Evolutionary conservation across 371 early-diverging fungal species (phyloP).

Genomic region (Mortierella sp.): DNA sequence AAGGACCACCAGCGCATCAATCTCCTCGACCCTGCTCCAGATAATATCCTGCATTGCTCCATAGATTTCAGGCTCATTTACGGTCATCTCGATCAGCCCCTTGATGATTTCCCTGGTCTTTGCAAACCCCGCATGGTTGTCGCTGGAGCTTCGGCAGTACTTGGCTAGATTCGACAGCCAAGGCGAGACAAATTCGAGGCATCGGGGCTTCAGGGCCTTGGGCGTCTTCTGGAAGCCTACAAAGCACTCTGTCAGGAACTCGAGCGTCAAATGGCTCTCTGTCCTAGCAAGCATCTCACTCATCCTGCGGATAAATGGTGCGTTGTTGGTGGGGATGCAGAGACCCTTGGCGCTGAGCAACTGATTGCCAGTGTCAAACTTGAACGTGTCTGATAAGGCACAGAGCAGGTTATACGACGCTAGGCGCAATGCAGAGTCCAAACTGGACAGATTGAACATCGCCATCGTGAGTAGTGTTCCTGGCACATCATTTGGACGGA

Average conservation of each 20-base stretch:
- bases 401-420: constrained; percentile 91
- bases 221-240: constrained; percentile 86
- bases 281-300: constrained; percentile 83
- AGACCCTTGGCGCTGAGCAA: constrained; percentile 84
- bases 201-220: constrained; percentile 79
- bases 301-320: constrained; percentile 82
- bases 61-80: constrained; percentile 89
- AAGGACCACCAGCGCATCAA: constrained; percentile 83
- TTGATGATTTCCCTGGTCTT: constrained; percentile 83
- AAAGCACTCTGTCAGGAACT: constrained; percentile 90
- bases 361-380: constrained; percentile 86
- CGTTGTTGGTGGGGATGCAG: constrained; percentile 92
- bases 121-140: constrained; percentile 61
- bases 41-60: constrained; percentile 86
- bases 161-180: constrained; percentile 87
- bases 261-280: constrained; percentile 85
- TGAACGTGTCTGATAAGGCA: constrained; percentile 85
- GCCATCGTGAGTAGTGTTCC: constrained; percentile 94
- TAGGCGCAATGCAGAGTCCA: constrained; percentile 82
- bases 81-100: constrained; percentile 84
- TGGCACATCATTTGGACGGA: constrained; percentile 92
- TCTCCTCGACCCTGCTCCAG: constrained; percentile 84
- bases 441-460: constrained; percentile 86
- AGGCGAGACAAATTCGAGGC: constrained; percentile 91
- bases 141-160: constrained; percentile 66